phyloP scores from a whole-genome alignment of 306 rosid genomes.

The Herpetospermum pedunculosum region DNA sequence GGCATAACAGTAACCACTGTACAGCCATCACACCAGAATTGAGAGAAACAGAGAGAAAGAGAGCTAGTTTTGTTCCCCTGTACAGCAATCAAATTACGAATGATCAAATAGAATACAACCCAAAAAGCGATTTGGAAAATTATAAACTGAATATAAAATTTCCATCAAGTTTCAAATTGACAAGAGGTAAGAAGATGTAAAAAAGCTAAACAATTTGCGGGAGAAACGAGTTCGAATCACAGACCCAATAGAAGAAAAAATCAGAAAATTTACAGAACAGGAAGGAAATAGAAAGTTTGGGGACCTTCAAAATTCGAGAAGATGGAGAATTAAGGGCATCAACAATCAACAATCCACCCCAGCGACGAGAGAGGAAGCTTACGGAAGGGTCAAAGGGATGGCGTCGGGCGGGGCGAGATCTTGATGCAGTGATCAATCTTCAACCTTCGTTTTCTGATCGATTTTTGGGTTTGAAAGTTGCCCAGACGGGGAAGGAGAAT shows the following conservation, averaged over 20 bases:
- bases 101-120: neutral
- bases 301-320: neutral
- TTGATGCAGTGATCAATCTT: neutral
- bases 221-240: neutral
- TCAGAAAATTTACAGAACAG: neutral
- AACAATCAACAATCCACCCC: too few species aligned
- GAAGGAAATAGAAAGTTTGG: neutral
- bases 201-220: neutral
- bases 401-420: neutral
- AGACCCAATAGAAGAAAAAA: neutral
- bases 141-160: neutral
- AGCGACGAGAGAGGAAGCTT: neutral
- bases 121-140: neutral
- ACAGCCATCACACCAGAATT: conserved; percentile 34
- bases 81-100: too few species aligned
- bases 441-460: neutral
- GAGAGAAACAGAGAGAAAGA: neutral
- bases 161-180: neutral
- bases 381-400: neutral
- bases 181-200: neutral
- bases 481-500: neutral
- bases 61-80: neutral
- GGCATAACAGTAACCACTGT: conserved; percentile 62
- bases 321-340: neutral
- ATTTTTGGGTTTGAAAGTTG: neutral